Conservation (phyloP, 2,329 filamentous ascomycete species). For the Aspergillus latus region DNA sequence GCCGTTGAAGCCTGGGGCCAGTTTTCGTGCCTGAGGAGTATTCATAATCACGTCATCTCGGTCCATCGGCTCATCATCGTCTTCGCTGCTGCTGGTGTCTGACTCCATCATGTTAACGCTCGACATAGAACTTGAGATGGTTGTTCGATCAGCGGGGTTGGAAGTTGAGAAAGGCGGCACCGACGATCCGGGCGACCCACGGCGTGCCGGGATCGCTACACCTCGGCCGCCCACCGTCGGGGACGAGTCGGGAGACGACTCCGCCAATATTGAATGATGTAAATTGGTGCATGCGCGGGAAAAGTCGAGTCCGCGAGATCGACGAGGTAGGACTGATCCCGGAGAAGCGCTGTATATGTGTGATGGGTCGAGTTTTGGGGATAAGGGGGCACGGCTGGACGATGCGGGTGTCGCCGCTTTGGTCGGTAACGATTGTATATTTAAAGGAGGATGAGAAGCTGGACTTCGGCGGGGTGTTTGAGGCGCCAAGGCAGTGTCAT, state of each 20-base stretch:
- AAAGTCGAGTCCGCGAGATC: slow-evolving; percentile 89
- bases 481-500: slow-evolving; percentile 65
- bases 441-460: slow-evolving; percentile 66
- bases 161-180: slow-evolving; percentile 68
- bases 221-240: slow-evolving; percentile 75
- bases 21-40: slow-evolving; percentile 74
- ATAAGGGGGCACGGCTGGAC: slow-evolving; percentile 66
- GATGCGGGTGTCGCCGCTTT: slow-evolving; percentile 50
- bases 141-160: slow-evolving; percentile 66
- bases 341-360: slow-evolving; percentile 79
- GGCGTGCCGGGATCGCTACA: slow-evolving; percentile 59
- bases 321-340: slow-evolving; percentile 80
- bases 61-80: slow-evolving; percentile 61
- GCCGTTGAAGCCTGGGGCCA: slow-evolving; percentile 45
- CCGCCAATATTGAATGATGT: slow-evolving; percentile 90
- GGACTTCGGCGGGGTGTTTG: slow-evolving; percentile 71
- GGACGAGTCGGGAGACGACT: slow-evolving; percentile 86
- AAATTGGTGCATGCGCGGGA: slow-evolving; percentile 89
- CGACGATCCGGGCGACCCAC: slow-evolving; percentile 61
- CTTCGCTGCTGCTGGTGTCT: slow-evolving; percentile 72
- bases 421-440: slow-evolving; percentile 67
- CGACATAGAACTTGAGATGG: slow-evolving; percentile 76
- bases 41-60: slow-evolving; percentile 72
- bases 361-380: slow-evolving; percentile 80
- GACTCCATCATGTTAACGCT: slow-evolving; percentile 77